Base-by-base conservation (phyloP, 2,329 filamentous ascomycete species). In the Didymosphaeria variabile region DNA sequence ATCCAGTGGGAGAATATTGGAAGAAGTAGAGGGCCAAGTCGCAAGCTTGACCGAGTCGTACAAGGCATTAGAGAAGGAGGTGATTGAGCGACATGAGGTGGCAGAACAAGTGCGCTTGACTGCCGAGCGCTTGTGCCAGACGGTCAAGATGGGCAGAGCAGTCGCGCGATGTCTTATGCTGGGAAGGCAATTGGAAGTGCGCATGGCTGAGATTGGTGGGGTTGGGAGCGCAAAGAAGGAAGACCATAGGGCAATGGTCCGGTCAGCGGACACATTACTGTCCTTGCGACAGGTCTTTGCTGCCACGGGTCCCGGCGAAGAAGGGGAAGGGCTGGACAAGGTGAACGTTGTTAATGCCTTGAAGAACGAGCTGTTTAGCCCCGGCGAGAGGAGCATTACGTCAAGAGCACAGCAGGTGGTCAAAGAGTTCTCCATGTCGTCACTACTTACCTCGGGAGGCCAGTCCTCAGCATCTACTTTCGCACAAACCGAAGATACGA, bases 171-270 rank as follows among this genome's bases (percentile, higher is more conserved):
- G 91, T 72, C 83, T 98, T 45, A 90, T 91, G 72, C 82, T 98
- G 2, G 93, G 92, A 0, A 84, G 94, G 47, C 93, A 97, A 80
- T 85, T 99, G 12, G 93, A 98, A 75, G 86, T 91, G n/a, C 91
- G 97, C 76, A 86, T 96, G 72, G 82, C 87, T 0, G 93, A 97
- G 77, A 82, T 92, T 5, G 84, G 83, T 2, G 80, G 83, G 2
- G 77, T 80, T 29, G 71, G 82, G 56, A 76, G 81, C 62, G 61
- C 72, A 31, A 84, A 81, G 59, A 88, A 87, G 64, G 90, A 93
- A 68, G 92, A 95, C 66, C 90, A 94, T 69, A 84, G 88, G 46
- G 90, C 91, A 0, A 85, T 97, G 71, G 87, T 97, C n/a, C 86
- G 92, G 46, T 95, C 92, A 54, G 88, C 92, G 0, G 88, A 93